Percentiles rank a stretch among this genome's conserved stretches.
Evolutionary conservation across 768 basidiomycete species (phyloP).

Genomic region (Lactifluus pinguis): DNA sequence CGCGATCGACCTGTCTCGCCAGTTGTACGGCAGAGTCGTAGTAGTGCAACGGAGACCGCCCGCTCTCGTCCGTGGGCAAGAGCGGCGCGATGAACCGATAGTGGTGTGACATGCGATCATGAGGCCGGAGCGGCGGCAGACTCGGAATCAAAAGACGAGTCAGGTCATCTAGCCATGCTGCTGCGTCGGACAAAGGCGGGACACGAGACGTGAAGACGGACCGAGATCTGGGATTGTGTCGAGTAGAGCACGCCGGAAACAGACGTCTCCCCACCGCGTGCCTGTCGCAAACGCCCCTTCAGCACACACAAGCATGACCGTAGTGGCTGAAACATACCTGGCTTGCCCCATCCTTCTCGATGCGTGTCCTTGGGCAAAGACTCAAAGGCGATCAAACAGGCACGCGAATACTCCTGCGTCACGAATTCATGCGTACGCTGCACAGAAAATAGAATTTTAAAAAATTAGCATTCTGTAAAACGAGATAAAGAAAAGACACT

Average conservation of each 20-base stretch:
- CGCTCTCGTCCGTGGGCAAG: slow-evolving; percentile 46
- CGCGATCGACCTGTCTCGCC: slow-evolving; percentile 49
- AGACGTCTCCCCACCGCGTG: slow-evolving; percentile 48
- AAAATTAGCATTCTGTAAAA: neutral
- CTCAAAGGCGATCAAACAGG: slow-evolving; percentile 62
- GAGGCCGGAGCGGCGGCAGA: slow-evolving; percentile 59
- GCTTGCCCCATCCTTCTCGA: slow-evolving; percentile 71
- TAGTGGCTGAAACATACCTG: slow-evolving; percentile 34
- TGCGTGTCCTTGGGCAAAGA: slow-evolving; percentile 56
- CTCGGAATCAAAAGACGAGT: slow-evolving; percentile 67
- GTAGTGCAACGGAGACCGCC: slow-evolving; percentile 61
- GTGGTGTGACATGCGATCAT: slow-evolving; percentile 70
- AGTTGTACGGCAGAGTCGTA: slow-evolving; percentile 73
- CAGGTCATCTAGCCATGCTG: slow-evolving; percentile 41
- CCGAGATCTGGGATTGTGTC: slow-evolving; percentile 65
- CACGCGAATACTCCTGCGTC: slow-evolving; percentile 65
- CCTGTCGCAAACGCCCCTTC: slow-evolving; percentile 29
- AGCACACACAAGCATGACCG: neutral
- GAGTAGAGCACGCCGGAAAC: slow-evolving; percentile 60
- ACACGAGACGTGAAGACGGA: slow-evolving; percentile 27
- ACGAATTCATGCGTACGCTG: slow-evolving; percentile 62
- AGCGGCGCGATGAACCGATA: slow-evolving; percentile 69
- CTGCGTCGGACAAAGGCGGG: neutral
- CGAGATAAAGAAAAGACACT: neutral
- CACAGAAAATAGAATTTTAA: neutral